Base-by-base conservation (phyloP, 1,284 basidiomycete species). In the Boletus holoroseus region DNA sequence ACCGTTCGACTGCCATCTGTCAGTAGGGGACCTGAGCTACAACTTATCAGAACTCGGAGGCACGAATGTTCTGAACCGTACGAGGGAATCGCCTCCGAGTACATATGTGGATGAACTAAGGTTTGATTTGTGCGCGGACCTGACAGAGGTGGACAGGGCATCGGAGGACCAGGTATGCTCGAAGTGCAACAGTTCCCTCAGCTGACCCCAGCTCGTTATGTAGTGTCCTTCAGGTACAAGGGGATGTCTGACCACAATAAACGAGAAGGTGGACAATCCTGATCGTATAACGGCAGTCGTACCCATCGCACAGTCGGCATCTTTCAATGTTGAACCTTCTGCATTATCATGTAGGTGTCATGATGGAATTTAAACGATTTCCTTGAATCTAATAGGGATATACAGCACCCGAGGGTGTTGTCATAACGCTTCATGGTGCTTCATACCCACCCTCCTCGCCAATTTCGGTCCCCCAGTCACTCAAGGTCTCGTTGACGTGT, bases 241-340 rank as follows among this genome's bases (percentile, higher is more conserved):
- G 60, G 87, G 80, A 47, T 91, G 88, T 66, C 71, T 89, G 31
- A 85, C 79, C 3, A 79, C 76, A 59, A 76, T 75, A 34, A 89
- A 88, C 62, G 61, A 72, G 60, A 89, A 86, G 68, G 58, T 61
- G 6, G 73, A 70, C 31, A 63, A 73, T 44, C 47, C 65, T 7
- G 81, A 85, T 55, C 76, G 84, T 44, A 69, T 90, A 59, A 71
- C 81, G 32, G 71, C 79, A 37, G 85, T 88, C 16, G 78, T 90
- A 52, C 81, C 84, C 18, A 61, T 90, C 27, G 84, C 80, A 16
- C 72, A 78, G 54, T 71, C 76, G 0, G 64, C 73, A 8, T 66
- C 64, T 24, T 65, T 77, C 20, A 58, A 74, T 13, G 68, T 76
- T 7, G 67, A 72, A 47, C 74, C 70, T 45, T 62, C 66, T 41